Conservation (phyloP, 441 rosid genomes). For the Syzygium malaccense region DNA sequence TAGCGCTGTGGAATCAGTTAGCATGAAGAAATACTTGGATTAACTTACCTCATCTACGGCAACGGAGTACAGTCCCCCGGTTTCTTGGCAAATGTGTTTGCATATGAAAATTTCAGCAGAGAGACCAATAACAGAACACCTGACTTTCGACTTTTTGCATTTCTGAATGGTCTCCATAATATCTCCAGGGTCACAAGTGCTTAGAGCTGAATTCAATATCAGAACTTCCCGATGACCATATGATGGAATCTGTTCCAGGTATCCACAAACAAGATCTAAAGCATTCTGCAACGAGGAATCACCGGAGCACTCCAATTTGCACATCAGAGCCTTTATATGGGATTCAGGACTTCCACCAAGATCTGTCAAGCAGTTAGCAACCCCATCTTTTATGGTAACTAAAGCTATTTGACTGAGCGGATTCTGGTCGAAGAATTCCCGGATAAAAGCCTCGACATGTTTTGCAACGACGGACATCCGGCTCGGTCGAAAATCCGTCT, state of each 20-base stretch:
- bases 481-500: conserved; percentile 65
- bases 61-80: conserved; percentile 74
- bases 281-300: conserved; percentile 89
- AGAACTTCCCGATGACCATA: conserved; percentile 72
- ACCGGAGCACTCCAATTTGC: conserved; percentile 68
- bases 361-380: conserved; percentile 66
- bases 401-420: conserved; percentile 71
- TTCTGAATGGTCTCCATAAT: conserved; percentile 72
- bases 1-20: background rate
- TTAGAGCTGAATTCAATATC: conserved; percentile 64
- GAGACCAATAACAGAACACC: conserved; percentile 88
- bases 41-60: conserved; percentile 82
- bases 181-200: conserved; percentile 89
- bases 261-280: conserved; percentile 56
- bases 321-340: conserved; percentile 76
- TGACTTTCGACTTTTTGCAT: conserved; percentile 74
- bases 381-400: conserved; percentile 57
- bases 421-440: conserved; percentile 90
- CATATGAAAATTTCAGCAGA: conserved; percentile 87
- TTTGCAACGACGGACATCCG: conserved; percentile 65
- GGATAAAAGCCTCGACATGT: conserved; percentile 68
- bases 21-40: background rate
- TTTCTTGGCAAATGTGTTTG: conserved; percentile 88
- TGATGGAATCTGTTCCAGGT: conserved; percentile 55
- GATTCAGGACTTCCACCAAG: conserved; percentile 92